Conservation (phyloP, 352 stramenopile genomes). For the Peronospora farinosa region DNA sequence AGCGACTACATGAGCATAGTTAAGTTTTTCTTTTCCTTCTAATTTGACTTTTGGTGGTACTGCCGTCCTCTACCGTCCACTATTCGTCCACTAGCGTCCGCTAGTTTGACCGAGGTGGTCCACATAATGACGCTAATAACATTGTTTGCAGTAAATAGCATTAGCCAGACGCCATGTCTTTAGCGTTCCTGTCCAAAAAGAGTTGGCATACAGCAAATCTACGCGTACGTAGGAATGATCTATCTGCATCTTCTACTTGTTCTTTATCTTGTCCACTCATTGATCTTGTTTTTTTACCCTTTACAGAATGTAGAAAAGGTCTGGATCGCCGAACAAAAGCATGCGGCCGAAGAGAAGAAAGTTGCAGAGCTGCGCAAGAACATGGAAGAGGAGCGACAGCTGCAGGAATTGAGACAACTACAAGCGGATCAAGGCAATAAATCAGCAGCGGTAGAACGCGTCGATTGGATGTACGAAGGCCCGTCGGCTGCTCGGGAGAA, state of each 20-base stretch:
- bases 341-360: conserved; percentile 90
- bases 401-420: conserved; percentile 91
- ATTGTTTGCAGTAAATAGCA: no score
- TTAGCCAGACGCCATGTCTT: conserved; percentile 55
- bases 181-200: conserved; percentile 94
- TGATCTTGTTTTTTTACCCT: conserved; percentile 7
- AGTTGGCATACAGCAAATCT: conserved; percentile 96
- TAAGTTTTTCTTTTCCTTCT: no score
- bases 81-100: no score
- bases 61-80: no score
- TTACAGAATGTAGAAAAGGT: conserved; percentile 95
- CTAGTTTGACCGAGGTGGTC: background rate
- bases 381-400: conserved; percentile 93
- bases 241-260: background rate
- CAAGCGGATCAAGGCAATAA: conserved; percentile 84
- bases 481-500: conserved; percentile 68
- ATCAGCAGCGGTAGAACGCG: conserved; percentile 63
- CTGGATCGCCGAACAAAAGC: conserved; percentile 94
- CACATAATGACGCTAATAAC: background rate
- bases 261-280: background rate
- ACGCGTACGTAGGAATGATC: conserved; percentile 39
- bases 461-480: conserved; percentile 97
- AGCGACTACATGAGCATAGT: no score
- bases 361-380: conserved; percentile 93
- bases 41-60: no score